phyloP scores from a whole-genome alignment of 208 protist species.

The Porcisia hertigi region DNA sequence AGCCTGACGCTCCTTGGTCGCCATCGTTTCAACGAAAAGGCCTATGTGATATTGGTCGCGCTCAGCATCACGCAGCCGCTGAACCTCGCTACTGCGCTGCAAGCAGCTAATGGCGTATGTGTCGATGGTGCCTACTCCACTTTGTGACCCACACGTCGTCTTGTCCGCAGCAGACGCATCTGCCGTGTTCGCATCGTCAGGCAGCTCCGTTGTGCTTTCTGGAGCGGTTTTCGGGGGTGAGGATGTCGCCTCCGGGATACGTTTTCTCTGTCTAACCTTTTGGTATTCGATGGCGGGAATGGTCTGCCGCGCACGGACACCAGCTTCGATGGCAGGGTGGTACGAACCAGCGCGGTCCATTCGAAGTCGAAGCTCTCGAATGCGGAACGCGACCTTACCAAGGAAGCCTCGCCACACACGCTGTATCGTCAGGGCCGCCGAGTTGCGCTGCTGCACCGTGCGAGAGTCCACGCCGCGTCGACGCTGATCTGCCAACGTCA shows the following conservation, averaged over 20 bases:
- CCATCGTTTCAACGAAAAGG: conserved; percentile 48
- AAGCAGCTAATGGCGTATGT: conserved; percentile 34
- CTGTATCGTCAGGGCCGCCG: conserved; percentile 62
- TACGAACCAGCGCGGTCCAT: conserved; percentile 8
- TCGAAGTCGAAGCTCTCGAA: conserved; percentile 39
- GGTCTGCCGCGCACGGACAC: background rate
- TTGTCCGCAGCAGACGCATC: background rate
- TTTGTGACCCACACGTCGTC: background rate
- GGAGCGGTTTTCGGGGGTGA: background rate
- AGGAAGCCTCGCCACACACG: conserved; percentile 63
- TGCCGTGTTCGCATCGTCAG: too few species aligned
- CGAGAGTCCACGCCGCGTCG: conserved; percentile 48
- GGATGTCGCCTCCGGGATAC: background rate
- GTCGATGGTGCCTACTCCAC: background rate
- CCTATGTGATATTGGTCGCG: conserved; percentile 62
- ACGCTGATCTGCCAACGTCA: conserved; percentile 30
- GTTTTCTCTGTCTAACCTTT: background rate
- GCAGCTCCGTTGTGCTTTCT: background rate
- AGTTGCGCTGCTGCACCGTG: conserved; percentile 28
- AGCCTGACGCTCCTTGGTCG: conserved; percentile 45
- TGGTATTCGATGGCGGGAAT: background rate
- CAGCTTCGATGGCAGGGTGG: background rate
- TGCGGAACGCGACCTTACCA: conserved; percentile 40
- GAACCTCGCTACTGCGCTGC: conserved; percentile 28
- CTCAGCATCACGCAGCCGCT: conserved; percentile 35